phyloP scores from a whole-genome alignment of 2,329 filamentous ascomycete genomes.

The Hyphodiscus sp. region DNA sequence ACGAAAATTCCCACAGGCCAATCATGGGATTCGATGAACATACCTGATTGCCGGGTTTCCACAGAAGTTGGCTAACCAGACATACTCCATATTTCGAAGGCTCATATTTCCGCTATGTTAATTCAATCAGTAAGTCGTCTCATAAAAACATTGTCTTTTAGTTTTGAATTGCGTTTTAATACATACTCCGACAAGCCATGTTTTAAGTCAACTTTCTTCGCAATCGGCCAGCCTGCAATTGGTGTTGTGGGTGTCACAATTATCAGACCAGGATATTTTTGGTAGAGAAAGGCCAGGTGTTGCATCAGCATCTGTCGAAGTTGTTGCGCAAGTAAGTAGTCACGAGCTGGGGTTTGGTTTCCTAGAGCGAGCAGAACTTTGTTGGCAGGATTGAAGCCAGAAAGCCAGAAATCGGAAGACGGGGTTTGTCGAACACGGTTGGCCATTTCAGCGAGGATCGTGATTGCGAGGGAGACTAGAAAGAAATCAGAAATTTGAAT shows the following conservation, averaged over 20 bases:
- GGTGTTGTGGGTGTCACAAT: conserved; percentile 75
- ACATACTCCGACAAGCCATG: conserved; percentile 62
- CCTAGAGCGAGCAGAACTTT: conserved; percentile 62
- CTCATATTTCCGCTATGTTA: conserved; percentile 49
- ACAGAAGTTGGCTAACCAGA: conserved; percentile 76
- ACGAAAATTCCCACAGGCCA: too few species aligned
- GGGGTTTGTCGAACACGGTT: conserved; percentile 34
- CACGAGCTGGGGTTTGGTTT: conserved; percentile 56
- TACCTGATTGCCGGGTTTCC: conserved; percentile 66
- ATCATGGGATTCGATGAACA: too few species aligned
- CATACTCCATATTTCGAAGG: conserved; percentile 77
- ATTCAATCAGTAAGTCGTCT: too few species aligned
- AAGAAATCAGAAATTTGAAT: not conserved
- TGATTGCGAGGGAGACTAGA: conserved; percentile 61
- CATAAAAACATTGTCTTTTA: too few species aligned
- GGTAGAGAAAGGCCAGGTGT: conserved; percentile 67
- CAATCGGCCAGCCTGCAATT: conserved; percentile 63
- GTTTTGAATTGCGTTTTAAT: too few species aligned
- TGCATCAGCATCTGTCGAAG: conserved; percentile 72
- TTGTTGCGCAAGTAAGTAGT: conserved; percentile 67
- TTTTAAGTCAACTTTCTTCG: conserved; percentile 48
- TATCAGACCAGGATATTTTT: conserved; percentile 65
- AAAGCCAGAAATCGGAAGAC: conserved; percentile 37
- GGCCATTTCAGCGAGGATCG: conserved; percentile 68
- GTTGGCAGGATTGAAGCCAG: conserved; percentile 58